Evolutionary conservation across 192 early-diverging fungal species (phyloP).

Genomic region (Allomyces javanicus): DNA sequence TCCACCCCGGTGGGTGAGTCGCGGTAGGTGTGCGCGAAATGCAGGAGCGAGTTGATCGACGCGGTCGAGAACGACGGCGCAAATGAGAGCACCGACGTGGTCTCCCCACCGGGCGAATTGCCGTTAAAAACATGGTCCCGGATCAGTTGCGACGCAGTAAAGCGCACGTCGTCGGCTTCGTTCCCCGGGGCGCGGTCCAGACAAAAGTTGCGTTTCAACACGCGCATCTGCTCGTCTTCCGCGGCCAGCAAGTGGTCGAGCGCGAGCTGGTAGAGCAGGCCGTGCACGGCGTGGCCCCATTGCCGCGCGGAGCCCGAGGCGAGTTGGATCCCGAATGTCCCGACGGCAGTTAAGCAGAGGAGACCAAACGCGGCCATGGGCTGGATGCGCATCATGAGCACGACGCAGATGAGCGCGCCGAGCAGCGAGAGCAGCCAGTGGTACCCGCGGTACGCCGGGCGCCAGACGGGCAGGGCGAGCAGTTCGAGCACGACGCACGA

Average conservation of each 20-base stretch:
- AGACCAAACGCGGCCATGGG: background rate
- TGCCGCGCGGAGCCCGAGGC: too few species aligned
- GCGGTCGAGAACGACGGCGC: too few species aligned
- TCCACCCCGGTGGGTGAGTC: too few species aligned
- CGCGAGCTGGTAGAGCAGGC: background rate
- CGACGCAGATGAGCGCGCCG: background rate
- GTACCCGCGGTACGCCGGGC: background rate
- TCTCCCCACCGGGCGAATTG: too few species aligned
- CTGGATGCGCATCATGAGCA: background rate
- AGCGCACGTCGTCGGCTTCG: too few species aligned
- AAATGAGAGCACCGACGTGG: too few species aligned
- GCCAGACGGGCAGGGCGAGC: background rate
- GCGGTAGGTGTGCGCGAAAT: too few species aligned
- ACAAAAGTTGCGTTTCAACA: background rate
- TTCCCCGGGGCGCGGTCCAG: background rate
- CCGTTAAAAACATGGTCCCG: too few species aligned
- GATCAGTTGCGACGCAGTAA: too few species aligned
- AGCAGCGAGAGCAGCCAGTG: background rate
- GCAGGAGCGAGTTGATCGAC: too few species aligned
- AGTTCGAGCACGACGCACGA: slow-evolving; percentile 1
- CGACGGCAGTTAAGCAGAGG: background rate
- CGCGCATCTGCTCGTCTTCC: background rate
- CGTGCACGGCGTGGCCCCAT: background rate
- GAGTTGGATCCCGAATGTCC: too few species aligned
- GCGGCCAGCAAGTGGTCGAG: background rate